Conservation (phyloP, 768 basidiomycete species). For the Russula earlei region DNA sequence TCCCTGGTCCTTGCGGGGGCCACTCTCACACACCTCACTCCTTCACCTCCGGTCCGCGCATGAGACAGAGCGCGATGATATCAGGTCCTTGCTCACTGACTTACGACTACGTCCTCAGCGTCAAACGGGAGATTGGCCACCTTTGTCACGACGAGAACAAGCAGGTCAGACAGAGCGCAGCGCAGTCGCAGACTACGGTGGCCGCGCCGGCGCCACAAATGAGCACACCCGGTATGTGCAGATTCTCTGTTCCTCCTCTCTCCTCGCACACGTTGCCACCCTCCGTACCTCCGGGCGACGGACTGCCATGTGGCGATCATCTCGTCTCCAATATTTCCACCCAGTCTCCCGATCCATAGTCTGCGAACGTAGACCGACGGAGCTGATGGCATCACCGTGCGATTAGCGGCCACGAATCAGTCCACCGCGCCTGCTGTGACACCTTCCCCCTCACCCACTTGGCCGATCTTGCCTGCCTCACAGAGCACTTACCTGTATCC, state of each 20-base stretch:
- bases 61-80: neutral
- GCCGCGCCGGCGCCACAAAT: constrained; percentile 7
- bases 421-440: constrained; percentile 15
- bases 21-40: neutral
- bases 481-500: constrained; percentile 54
- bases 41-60: neutral
- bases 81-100: constrained; percentile 4
- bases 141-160: constrained; percentile 84
- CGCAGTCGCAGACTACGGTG: constrained; percentile 28
- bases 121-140: constrained; percentile 94
- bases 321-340: neutral
- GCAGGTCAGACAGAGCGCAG: constrained; percentile 30
- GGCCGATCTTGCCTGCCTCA: constrained; percentile 41
- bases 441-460: constrained; percentile 33
- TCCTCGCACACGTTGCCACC: neutral
- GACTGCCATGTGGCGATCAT: neutral
- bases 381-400: neutral
- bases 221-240: constrained; percentile 2
- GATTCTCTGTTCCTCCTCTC: neutral
- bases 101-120: constrained; percentile 45
- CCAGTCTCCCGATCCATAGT: neutral
- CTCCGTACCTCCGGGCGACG: neutral
- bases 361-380: neutral
- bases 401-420: constrained; percentile 18
- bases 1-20: neutral